phyloP scores from a whole-genome alignment of 208 protist species.

The Phytomonas serpens region DNA sequence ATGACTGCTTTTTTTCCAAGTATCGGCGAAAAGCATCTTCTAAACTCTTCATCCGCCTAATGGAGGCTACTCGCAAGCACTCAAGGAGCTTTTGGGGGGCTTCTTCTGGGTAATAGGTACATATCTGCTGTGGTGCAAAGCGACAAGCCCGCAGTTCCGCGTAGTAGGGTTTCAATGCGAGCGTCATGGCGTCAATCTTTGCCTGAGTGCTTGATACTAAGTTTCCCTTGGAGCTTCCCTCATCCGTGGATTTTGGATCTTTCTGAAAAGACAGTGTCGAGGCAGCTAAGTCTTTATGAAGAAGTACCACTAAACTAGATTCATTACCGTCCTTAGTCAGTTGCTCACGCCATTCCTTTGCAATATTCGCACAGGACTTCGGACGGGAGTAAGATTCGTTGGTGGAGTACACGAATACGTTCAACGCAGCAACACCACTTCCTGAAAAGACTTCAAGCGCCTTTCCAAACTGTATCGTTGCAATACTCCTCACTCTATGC shows the following conservation, averaged over 20 bases:
- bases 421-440: constrained; percentile 31
- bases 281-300: constrained; percentile 39
- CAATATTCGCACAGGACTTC: constrained; percentile 35
- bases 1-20: neutral
- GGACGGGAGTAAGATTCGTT: constrained; percentile 43
- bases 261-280: constrained; percentile 14
- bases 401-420: constrained; percentile 57
- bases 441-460: constrained; percentile 35
- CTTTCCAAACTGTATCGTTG: constrained; percentile 61
- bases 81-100: constrained; percentile 55
- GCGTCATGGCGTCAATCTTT: constrained; percentile 16
- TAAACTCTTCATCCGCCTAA: constrained; percentile 11
- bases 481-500: constrained; percentile 22
- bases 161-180: constrained; percentile 54
- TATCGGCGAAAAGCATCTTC: neutral
- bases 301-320: constrained; percentile 41
- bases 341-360: constrained; percentile 40
- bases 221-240: neutral
- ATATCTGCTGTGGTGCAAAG: constrained; percentile 60
- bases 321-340: constrained; percentile 35
- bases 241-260: neutral
- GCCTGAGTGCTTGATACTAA: neutral
- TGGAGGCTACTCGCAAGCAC: constrained; percentile 38
- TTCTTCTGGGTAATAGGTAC: constrained; percentile 51
- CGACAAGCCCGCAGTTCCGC: constrained; percentile 46